Conservation (phyloP, 108 stramenopile species). For the Skeletonema grethae region DNA sequence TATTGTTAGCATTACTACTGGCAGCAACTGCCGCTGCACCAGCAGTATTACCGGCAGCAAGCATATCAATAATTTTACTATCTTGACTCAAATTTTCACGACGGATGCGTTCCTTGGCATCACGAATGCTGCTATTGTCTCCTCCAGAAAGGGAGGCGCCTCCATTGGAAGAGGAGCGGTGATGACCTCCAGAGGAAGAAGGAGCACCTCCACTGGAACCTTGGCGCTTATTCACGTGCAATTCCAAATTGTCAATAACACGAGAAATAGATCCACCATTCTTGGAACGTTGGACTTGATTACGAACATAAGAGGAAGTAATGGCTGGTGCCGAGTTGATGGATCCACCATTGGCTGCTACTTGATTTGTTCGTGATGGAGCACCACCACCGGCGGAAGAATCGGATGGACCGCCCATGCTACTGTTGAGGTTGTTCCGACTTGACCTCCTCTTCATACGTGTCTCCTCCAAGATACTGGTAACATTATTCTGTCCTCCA, state of each 20-base stretch:
- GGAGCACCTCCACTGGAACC: slow-evolving; percentile 9
- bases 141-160: neutral
- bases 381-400: neutral
- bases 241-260: slow-evolving; percentile 79
- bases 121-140: slow-evolving; percentile 24
- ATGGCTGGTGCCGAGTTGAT: slow-evolving; percentile 85
- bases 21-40: slow-evolving; percentile 21
- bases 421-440: slow-evolving; percentile 1
- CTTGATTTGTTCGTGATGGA: too few relatives aligned
- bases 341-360: slow-evolving; percentile 21
- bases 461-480: neutral
- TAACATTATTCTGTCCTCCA: neutral
- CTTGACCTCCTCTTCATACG: neutral
- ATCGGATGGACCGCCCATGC: neutral
- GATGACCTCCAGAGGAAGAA: neutral
- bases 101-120: slow-evolving; percentile 44
- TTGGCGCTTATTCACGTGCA: slow-evolving; percentile 46
- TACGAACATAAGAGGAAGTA: slow-evolving; percentile 60
- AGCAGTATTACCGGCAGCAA: slow-evolving; percentile 33
- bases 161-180: neutral
- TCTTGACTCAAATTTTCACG: slow-evolving; percentile 38
- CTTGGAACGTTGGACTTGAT: slow-evolving; percentile 45
- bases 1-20: slow-evolving; percentile 36
- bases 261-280: slow-evolving; percentile 65
- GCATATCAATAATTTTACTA: slow-evolving; percentile 47